phyloP scores from a whole-genome alignment of 371 early-diverging fungal species.

The Mortierella polycephala region DNA sequence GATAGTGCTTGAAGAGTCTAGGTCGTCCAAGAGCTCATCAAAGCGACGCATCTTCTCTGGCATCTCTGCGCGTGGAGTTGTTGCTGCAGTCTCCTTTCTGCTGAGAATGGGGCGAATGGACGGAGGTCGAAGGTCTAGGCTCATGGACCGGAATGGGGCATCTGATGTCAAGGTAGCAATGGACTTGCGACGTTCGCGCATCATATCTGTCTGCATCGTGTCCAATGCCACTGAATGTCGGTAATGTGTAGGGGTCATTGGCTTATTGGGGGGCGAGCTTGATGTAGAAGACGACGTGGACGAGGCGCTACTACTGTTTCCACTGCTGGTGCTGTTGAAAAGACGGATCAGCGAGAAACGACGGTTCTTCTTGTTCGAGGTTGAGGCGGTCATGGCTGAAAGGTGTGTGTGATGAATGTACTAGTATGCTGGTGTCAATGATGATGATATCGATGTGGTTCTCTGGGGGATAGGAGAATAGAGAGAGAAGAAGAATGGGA shows the following conservation, averaged over 20 bases:
- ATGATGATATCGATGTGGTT: no score
- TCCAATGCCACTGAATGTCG: slow-evolving; percentile 27
- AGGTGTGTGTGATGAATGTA: not conserved
- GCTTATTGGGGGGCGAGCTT: not conserved
- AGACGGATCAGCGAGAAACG: slow-evolving; percentile 51
- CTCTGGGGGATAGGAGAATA: not conserved
- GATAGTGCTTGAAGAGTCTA: slow-evolving; percentile 34
- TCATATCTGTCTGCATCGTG: slow-evolving; percentile 26
- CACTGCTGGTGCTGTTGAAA: slow-evolving; percentile 23
- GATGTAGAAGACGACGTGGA: slow-evolving; percentile 3
- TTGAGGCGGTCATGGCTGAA: slow-evolving; percentile 6
- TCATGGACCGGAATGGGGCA: slow-evolving; percentile 24
- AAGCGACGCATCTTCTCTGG: slow-evolving; percentile 51
- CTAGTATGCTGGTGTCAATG: not conserved
- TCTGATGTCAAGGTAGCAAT: slow-evolving; percentile 36
- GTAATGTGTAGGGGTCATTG: slow-evolving; percentile 9
- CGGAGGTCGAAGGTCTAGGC: slow-evolving; percentile 30
- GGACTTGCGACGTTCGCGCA: slow-evolving; percentile 52
- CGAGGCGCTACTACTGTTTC: not conserved
- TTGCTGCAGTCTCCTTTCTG: slow-evolving; percentile 11
- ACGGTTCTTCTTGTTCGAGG: slow-evolving; percentile 32
- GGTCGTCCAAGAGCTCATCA: slow-evolving; percentile 37
- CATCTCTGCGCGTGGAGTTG: slow-evolving; percentile 22
- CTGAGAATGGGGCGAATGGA: slow-evolving; percentile 19
- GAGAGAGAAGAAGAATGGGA: slow-evolving; percentile 1